A percentile compares a stretch with the other conserved stretches of the same genome.
Conservation (phyloP, 2,329 filamentous ascomycete species). For the Phyllosticta citribraziliensis region DNA sequence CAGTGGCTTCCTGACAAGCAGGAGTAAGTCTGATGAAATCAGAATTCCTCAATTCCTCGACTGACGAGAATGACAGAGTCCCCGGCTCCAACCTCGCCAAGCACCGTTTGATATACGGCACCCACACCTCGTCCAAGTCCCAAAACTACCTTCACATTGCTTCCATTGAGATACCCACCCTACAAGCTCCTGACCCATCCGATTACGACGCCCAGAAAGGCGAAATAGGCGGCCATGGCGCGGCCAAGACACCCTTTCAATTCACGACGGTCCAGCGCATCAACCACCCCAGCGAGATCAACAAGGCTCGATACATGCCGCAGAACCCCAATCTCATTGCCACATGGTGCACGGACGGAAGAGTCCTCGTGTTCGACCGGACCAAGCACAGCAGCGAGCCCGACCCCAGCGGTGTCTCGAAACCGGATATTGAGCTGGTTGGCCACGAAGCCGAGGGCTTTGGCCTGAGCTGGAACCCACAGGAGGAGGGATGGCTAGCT, state of each 20-base stretch:
- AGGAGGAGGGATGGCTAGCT: constrained; percentile 68
- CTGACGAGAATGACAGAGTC: constrained; percentile 15
- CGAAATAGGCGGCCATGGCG: constrained; percentile 89
- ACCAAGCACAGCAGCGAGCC: constrained; percentile 83
- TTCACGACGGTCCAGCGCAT: constrained; percentile 94
- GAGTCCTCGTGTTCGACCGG: constrained; percentile 87
- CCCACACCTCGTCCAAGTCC: constrained; percentile 78
- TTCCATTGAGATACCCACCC: constrained; percentile 83
- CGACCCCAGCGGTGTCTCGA: constrained; percentile 52
- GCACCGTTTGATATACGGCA: constrained; percentile 86
- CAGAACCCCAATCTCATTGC: constrained; percentile 96
- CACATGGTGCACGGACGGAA: constrained; percentile 79
- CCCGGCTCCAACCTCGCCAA: constrained; percentile 79
- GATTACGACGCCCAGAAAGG: constrained; percentile 88
- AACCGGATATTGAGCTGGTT: constrained; percentile 72
- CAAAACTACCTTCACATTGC: constrained; percentile 93
- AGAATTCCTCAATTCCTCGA: background rate
- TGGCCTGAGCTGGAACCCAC: constrained; percentile 85
- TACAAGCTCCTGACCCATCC: constrained; percentile 58
- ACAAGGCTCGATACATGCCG: constrained; percentile 95
- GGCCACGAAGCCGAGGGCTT: constrained; percentile 88
- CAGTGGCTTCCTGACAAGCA: constrained; percentile 98
- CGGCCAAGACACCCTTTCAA: constrained; percentile 65
- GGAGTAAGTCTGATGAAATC: constrained; percentile 42
- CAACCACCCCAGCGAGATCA: constrained; percentile 91